Evolutionary conservation across 1,284 basidiomycete species (phyloP).

Genomic region (Rhizopogon hawkerae): DNA sequence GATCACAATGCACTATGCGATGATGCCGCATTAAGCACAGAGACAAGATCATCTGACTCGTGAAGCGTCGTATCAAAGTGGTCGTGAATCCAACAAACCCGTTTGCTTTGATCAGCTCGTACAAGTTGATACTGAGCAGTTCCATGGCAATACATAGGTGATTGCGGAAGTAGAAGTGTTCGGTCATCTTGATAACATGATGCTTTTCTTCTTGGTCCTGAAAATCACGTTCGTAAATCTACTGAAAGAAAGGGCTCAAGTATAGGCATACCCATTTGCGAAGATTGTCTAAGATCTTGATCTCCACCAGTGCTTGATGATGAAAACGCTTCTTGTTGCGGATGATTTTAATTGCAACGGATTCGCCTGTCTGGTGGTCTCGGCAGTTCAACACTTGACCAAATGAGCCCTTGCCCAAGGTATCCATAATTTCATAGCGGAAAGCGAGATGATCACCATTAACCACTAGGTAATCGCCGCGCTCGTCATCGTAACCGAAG

Average conservation of each 20-base stretch:
- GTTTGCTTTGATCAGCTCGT: constrained; percentile 99
- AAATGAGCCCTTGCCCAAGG: constrained; percentile 96
- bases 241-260: constrained; percentile 8
- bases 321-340: constrained; percentile 99
- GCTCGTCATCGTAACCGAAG: constrained; percentile 95
- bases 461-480: constrained; percentile 93
- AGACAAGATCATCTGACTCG: constrained; percentile 89
- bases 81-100: constrained; percentile 97
- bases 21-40: constrained; percentile 92
- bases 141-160: constrained; percentile 99
- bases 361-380: constrained; percentile 94
- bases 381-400: constrained; percentile 96
- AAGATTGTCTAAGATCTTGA: constrained; percentile 95
- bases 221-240: background rate
- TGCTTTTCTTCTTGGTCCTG: constrained; percentile 96
- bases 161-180: constrained; percentile 96
- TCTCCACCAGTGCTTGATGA: constrained; percentile 96
- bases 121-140: constrained; percentile 95
- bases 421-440: constrained; percentile 89
- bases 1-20: constrained; percentile 97
- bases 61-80: constrained; percentile 89
- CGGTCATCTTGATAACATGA: constrained; percentile 97
- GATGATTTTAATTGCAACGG: constrained; percentile 98
- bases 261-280: constrained; percentile 77
- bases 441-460: constrained; percentile 91